Base-by-base conservation (phyloP, 139 green algal species). In the Micromonas commoda region DNA sequence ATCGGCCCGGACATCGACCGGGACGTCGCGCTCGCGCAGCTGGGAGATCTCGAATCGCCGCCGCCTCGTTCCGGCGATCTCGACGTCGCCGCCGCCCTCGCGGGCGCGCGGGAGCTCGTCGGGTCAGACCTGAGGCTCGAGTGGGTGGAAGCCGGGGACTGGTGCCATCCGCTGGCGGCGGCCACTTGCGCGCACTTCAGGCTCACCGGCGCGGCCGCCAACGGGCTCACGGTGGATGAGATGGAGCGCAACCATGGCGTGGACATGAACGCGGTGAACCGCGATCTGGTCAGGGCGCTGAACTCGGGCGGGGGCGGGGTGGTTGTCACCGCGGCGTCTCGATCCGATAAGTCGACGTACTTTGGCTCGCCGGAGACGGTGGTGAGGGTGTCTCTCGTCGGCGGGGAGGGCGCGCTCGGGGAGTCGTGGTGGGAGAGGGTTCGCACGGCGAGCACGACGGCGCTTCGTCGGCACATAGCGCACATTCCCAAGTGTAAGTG, bases 401-500 rank as follows among this genome's bases (percentile, higher is more conserved):
- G 33, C 29, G 26, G 28, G n/a, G 28, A 3, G n/a, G n/a, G 26
- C 26, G 29, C 3, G 64, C 29, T 32, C 29, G 4, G 32, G n/a
- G 64, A 71, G 4, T 4, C 23, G 1, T 2, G 19, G 3, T 75
- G 68, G 68, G 28, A 21, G 34, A 21, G 3, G 0, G 19, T 75
- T 21, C 16, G 68, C 23, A 29, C 21, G 4, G 26, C 20, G 19
- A 28, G 34, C 3, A 63, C 35, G 6, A 13, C 23, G 24, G 6
- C 61, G 24, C 26, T 75, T 9, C 6, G 53, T n/a, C 37, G 68
- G 26, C 29, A 61, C 37, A 63, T 75, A 23, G 19, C 20, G 0
- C 68, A 75, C 68, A 61, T 75, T 33, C 68, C 68, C 4, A 38
- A 63, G 6, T 75, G 68, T 35, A 32, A 28, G 68, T 75, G 68